Evolutionary conservation across 2,329 filamentous ascomycete species (phyloP).

Genomic region (Ascochyta pisi): DNA sequence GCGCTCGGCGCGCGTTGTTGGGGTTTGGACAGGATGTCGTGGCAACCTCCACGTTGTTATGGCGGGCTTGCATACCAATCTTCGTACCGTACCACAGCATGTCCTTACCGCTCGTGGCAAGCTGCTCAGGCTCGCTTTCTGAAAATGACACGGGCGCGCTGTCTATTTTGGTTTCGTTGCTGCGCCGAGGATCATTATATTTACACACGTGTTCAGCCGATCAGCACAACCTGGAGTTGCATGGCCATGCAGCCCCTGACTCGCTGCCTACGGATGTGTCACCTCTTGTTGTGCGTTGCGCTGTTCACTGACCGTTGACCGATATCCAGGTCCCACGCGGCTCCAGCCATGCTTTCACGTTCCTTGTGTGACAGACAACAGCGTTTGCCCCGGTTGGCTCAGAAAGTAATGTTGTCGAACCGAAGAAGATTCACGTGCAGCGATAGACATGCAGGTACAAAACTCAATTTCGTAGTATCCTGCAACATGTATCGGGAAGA

Average conservation of each 20-base stretch:
- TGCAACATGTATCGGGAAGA: background rate
- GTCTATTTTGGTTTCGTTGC: background rate
- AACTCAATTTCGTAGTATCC: background rate
- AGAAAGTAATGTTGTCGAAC: background rate
- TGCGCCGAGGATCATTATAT: background rate
- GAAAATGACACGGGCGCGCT: background rate
- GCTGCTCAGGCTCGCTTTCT: background rate
- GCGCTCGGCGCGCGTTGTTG: background rate
- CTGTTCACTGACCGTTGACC: constrained; percentile 1
- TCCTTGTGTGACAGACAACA: constrained; percentile 12
- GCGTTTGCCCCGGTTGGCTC: background rate
- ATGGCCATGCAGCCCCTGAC: background rate
- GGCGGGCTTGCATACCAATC: background rate
- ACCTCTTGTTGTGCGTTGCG: background rate
- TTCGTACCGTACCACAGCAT: background rate
- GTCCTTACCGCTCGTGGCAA: background rate
- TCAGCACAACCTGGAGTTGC: background rate
- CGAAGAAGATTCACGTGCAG: constrained; percentile 12
- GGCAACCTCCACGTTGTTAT: background rate
- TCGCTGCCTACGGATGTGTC: constrained; percentile 1
- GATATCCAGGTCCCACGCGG: constrained; percentile 10
- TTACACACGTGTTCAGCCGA: background rate
- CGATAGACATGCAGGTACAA: constrained; percentile 10
- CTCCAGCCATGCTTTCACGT: constrained; percentile 1
- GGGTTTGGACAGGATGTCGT: background rate